phyloP scores from a whole-genome alignment of 2,329 filamentous ascomycete species.

The Pseudogymnoascus sp. region DNA sequence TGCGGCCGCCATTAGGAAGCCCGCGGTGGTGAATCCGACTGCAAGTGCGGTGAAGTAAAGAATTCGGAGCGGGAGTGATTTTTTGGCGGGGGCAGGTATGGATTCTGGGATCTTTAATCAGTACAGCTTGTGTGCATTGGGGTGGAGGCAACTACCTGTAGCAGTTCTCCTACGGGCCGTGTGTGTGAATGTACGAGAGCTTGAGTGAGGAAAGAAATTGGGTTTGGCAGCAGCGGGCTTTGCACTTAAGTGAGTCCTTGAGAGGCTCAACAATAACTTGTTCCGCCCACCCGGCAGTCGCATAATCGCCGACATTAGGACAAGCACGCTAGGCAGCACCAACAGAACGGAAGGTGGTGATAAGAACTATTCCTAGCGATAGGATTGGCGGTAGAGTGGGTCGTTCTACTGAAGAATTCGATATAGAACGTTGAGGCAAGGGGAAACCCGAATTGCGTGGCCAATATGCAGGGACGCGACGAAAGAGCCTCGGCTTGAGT shows the following conservation, averaged over 20 bases:
- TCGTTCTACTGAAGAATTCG: neutral
- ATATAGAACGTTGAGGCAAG: conserved; percentile 1
- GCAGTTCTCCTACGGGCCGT: neutral
- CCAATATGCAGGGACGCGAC: neutral
- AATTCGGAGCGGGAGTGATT: conserved; percentile 37
- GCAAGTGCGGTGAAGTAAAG: conserved; percentile 39
- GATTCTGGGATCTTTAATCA: conserved; percentile 1
- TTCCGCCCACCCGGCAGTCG: neutral
- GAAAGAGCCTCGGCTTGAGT: conserved; percentile 1
- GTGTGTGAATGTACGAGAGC: neutral
- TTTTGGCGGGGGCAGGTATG: conserved; percentile 15
- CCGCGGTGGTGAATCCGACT: conserved; percentile 39
- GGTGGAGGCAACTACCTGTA: neutral
- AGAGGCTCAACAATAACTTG: neutral
- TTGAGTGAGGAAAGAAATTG: neutral
- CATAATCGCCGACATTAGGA: neutral
- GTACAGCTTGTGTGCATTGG: neutral
- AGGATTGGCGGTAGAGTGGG: neutral
- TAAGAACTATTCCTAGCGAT: neutral
- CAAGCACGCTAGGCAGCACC: neutral
- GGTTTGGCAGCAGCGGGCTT: neutral
- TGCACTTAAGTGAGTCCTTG: neutral
- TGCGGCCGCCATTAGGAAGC: conserved; percentile 48
- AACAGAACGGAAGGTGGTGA: neutral
- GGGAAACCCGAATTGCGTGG: neutral